Conservation (phyloP, 352 stramenopile species). For the Pythium insidiosum region DNA sequence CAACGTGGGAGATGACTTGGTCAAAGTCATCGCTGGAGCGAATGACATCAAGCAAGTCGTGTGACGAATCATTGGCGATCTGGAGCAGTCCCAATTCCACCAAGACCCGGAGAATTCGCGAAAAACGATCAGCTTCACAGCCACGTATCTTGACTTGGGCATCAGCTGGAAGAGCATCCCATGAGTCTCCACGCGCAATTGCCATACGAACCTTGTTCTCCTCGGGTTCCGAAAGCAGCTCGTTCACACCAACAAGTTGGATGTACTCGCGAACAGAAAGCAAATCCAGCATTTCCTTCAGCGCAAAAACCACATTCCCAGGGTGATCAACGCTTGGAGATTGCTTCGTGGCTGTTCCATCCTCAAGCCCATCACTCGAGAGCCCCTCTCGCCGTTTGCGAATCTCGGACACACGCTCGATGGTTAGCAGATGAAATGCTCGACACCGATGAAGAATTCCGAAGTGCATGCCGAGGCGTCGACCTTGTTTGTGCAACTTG, state of each 20-base stretch:
- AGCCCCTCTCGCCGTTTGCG: not conserved
- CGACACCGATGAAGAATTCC: constrained; percentile 64
- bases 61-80: constrained; percentile 43
- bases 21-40: constrained; percentile 58
- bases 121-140: constrained; percentile 66
- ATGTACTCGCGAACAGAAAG: constrained; percentile 64
- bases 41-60: constrained; percentile 43
- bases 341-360: not conserved
- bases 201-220: constrained; percentile 42
- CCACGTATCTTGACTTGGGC: constrained; percentile 49
- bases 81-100: constrained; percentile 61
- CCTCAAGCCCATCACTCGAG: not conserved
- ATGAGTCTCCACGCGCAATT: constrained; percentile 34
- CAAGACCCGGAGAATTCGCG: constrained; percentile 54
- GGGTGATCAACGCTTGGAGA: not conserved
- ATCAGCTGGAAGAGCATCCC: constrained; percentile 29
- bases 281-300: constrained; percentile 65
- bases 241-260: constrained; percentile 56
- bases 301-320: constrained; percentile 32
- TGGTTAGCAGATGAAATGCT: constrained; percentile 58
- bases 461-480: constrained; percentile 66
- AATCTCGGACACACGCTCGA: constrained; percentile 31
- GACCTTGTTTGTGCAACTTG: constrained; percentile 59
- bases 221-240: constrained; percentile 53
- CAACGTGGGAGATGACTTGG: constrained; percentile 64